phyloP scores from a whole-genome alignment of 768 basidiomycete species.

The Pulveroboletus sp. region DNA sequence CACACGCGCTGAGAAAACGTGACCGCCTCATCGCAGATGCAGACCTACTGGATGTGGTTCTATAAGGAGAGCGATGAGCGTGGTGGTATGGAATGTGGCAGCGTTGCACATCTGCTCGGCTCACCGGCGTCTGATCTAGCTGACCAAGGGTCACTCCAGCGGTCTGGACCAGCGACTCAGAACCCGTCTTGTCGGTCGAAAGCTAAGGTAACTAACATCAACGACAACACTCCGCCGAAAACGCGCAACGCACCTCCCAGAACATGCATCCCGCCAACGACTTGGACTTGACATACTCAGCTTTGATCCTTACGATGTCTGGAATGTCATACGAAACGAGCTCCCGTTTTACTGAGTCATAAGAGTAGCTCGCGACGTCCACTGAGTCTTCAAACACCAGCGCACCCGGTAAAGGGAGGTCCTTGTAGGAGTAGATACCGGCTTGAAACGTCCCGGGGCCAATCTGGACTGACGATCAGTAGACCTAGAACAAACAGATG shows the following conservation, averaged over 20 bases:
- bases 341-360: slow-evolving; percentile 59
- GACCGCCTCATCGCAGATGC: neutral
- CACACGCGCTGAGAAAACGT: neutral
- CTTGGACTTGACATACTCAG: slow-evolving; percentile 57
- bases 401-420: slow-evolving; percentile 59
- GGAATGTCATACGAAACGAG: slow-evolving; percentile 78
- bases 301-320: slow-evolving; percentile 59
- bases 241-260: slow-evolving; percentile 46
- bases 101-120: neutral
- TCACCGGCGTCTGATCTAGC: slow-evolving; percentile 50
- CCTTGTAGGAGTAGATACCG: slow-evolving; percentile 62
- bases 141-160: slow-evolving; percentile 43
- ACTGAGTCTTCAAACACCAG: slow-evolving; percentile 60
- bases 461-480: slow-evolving; percentile 37
- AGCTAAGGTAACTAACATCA: slow-evolving; percentile 28
- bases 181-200: slow-evolving; percentile 55
- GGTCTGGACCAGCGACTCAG: slow-evolving; percentile 54
- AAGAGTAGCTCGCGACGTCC: slow-evolving; percentile 75
- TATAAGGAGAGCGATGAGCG: slow-evolving; percentile 11
- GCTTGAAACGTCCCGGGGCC: slow-evolving; percentile 52
- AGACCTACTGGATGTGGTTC: slow-evolving; percentile 55
- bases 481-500: neutral
- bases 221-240: neutral
- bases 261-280: slow-evolving; percentile 69
- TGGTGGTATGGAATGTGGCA: too few species aligned